Evolutionary conservation across 1,139 yeast species (phyloP).

Genomic region (Suhomyces taliae): DNA sequence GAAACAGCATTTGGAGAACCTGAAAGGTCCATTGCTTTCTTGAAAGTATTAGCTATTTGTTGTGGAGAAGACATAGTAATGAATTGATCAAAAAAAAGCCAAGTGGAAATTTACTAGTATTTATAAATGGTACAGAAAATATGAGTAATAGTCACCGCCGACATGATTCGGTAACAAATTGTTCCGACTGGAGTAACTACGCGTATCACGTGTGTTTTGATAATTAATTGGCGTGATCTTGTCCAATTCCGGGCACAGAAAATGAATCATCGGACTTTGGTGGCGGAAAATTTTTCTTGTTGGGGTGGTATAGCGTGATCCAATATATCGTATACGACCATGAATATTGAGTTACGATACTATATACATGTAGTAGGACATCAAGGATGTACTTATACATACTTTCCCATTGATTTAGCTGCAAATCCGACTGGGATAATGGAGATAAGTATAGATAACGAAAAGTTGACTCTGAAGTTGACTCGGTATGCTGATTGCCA

Average conservation of each 20-base stretch:
- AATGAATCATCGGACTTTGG: background rate
- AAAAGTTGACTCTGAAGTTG: slow-evolving; percentile 7
- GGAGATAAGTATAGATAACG: slow-evolving; percentile 10
- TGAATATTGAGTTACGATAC: background rate
- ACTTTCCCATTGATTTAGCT: background rate
- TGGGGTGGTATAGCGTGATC: background rate
- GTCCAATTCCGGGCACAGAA: slow-evolving; percentile 3
- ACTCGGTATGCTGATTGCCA: slow-evolving; percentile 1
- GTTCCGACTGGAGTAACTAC: slow-evolving; percentile 2
- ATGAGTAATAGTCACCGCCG: slow-evolving; percentile 10
- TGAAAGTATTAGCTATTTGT: slow-evolving; percentile 63
- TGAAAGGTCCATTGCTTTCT: slow-evolving; percentile 52
- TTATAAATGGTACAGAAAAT: background rate
- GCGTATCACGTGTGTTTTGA: slow-evolving; percentile 6
- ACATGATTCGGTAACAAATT: background rate
- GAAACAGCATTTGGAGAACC: slow-evolving; percentile 70
- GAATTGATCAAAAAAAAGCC: background rate
- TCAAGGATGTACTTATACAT: background rate
- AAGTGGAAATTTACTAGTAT: background rate
- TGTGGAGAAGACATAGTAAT: slow-evolving; percentile 62
- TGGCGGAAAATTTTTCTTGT: slow-evolving; percentile 7
- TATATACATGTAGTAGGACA: too few relatives aligned
- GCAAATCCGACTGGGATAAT: slow-evolving; percentile 5
- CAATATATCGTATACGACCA: background rate
- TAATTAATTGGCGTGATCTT: background rate